Base-by-base conservation (phyloP, 2,329 filamentous ascomycete species). In the Monilinia laxa region DNA sequence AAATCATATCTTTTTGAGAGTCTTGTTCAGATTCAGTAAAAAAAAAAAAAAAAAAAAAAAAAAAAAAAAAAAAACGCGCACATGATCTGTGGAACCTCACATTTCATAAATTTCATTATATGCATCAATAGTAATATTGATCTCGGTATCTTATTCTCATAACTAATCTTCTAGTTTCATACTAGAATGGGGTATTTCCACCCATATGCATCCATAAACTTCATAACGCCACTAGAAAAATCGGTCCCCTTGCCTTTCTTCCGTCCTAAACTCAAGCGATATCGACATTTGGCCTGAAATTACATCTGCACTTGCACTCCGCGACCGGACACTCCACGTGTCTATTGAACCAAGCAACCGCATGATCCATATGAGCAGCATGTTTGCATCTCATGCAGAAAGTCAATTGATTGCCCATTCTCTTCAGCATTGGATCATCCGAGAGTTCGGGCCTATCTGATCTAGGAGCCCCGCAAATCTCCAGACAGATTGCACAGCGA, bases 361-460 rank as follows among this genome's bases (percentile, higher is more conserved):
- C 87, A 74, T 90, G 88, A 71, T 90, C 87, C 67, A 89, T 80
- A 72, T 90, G 88, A 73, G 87, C 77, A 12, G 88, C 86, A 73
- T 90, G 88, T 73, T 89, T 87, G 74, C 88, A 90, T 71, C 83
- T 83, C 54, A 90, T 80, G 69, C 88, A 90, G 73, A 90, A 90
- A 0, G 86, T 89, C n/a, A 87, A 85, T 73, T 90, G 90, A 56
- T 82, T 81, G 3, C 84, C 85, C 71, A 74, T 74, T 4, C 56
- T 83, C 82, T 76, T 82, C 77, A 72, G 79, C 76, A 55, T 79
- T 31, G 76, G 74, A 71, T 86, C 83, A 9, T 80, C 76, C 54
- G 81, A 81, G 64, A 80, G 78, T 74, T 85, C 84, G 2, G 84
- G 83, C 68, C 80, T 80, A 75, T 87, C 85, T 42, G 85, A 87